These are phyloP conservation scores for Sarocladiaceae sp. DNA, from an alignment of 2,329 filamentous ascomycete species.

Conservation along the genomic window DNA sequence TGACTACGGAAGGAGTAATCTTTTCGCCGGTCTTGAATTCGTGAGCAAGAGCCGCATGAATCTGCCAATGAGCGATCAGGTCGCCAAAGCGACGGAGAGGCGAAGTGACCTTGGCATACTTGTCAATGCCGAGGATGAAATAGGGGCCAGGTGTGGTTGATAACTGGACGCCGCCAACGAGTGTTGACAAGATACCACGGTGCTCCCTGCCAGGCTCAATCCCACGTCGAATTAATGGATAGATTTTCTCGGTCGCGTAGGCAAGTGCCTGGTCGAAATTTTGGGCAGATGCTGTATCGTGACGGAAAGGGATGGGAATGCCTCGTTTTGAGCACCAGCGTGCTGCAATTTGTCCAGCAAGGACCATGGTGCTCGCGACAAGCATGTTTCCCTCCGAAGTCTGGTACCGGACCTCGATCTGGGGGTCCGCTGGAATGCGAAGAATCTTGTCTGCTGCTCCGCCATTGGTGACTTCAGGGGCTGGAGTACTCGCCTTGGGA, in stretches of 20 bases:
- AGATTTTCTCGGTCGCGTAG: conserved; percentile 29
- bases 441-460: background rate
- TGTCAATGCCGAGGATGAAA: conserved; percentile 52
- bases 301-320: conserved; percentile 57
- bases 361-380: conserved; percentile 48
- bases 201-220: conserved; percentile 29
- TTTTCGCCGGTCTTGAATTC: conserved; percentile 30
- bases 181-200: conserved; percentile 21
- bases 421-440: conserved; percentile 42
- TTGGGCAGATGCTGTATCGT: conserved; percentile 37
- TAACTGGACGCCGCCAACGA: conserved; percentile 47
- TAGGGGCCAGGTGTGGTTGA: conserved; percentile 50
- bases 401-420: conserved; percentile 36
- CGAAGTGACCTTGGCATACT: conserved; percentile 61
- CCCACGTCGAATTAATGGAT: conserved; percentile 25
- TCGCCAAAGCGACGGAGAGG: conserved; percentile 63
- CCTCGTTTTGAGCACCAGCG: conserved; percentile 54
- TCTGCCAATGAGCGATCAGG: conserved; percentile 62
- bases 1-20: conserved; percentile 17
- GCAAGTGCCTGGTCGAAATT: conserved; percentile 32
- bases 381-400: conserved; percentile 27
- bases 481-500: conserved; percentile 10
- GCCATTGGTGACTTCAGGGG: conserved; percentile 13
- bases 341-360: conserved; percentile 59
- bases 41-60: conserved; percentile 52